phyloP scores from a whole-genome alignment of 176 grass and related monocot species.

The Aegilops sharonensis region DNA sequence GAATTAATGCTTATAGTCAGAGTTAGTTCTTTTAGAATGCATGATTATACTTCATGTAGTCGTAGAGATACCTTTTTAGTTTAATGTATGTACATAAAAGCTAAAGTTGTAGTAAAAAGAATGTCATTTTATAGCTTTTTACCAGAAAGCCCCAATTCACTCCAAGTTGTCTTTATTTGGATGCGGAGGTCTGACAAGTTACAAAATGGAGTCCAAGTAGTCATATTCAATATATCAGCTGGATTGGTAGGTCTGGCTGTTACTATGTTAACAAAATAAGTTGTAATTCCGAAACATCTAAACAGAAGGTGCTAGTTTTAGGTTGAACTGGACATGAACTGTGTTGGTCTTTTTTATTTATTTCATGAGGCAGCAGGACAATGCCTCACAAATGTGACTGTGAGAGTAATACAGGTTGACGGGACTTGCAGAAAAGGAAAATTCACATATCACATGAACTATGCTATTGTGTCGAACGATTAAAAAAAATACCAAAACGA shows the following conservation, averaged over 20 bases:
- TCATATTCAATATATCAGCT: conserved; percentile 23
- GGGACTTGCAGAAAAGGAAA: not conserved
- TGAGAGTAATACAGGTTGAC: not conserved
- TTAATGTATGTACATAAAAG: not conserved
- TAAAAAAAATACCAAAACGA: not conserved
- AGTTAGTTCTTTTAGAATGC: not conserved
- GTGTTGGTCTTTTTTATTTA: not conserved
- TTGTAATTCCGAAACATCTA: conserved; percentile 13
- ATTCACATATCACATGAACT: not conserved
- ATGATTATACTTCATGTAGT: conserved; percentile 1
- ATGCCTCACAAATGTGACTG: not conserved
- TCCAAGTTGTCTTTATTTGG: not conserved
- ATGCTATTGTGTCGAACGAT: not conserved
- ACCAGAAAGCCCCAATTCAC: not conserved
- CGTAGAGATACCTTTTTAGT: not conserved
- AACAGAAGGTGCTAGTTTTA: conserved; percentile 13
- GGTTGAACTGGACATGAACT: not conserved
- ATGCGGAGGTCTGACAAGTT: not conserved
- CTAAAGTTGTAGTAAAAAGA: conserved; percentile 1
- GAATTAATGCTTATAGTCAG: not conserved
- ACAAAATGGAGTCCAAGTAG: not conserved
- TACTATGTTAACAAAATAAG: not conserved
- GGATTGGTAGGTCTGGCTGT: not conserved
- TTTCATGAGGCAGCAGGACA: not conserved
- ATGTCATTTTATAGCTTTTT: not conserved